Percentiles rank a stretch among this genome's conserved stretches.
Evolutionary conservation across 1,284 basidiomycete species (phyloP).

Genomic region (Puccinia polysora): DNA sequence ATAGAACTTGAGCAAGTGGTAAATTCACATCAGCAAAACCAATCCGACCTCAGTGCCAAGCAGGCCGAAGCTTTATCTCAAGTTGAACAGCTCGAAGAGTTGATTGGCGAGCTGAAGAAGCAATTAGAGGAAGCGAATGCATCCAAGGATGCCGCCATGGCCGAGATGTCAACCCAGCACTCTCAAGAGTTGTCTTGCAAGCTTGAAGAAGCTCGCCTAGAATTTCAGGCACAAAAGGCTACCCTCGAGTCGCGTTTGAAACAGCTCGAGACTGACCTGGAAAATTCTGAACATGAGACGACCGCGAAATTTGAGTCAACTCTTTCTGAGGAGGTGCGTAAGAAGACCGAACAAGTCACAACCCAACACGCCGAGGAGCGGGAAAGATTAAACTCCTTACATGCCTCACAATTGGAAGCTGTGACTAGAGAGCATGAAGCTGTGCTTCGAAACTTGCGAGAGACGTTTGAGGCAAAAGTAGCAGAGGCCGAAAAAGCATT

Average conservation of each 20-base stretch:
- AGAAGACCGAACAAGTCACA: constrained; percentile 13
- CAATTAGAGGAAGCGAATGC: constrained; percentile 3
- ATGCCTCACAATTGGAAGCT: constrained; percentile 20
- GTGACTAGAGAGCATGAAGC: constrained; percentile 27
- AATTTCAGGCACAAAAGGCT: constrained; percentile 8
- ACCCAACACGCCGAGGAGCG: constrained; percentile 12
- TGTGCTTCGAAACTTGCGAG: constrained; percentile 12
- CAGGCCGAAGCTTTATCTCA: constrained; percentile 3
- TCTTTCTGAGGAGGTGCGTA: constrained; percentile 8
- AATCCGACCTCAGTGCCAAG: not conserved
- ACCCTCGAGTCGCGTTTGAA: constrained; percentile 13
- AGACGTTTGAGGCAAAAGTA: constrained; percentile 9
- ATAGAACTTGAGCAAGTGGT: constrained; percentile 11
- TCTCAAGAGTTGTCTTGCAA: constrained; percentile 11
- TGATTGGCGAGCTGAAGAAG: constrained; percentile 8
- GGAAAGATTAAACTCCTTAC: constrained; percentile 9
- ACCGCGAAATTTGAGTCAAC: constrained; percentile 1
- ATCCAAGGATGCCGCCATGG: constrained; percentile 11
- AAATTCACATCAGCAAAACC: constrained; percentile 17
- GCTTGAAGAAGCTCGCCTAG: constrained; percentile 1
- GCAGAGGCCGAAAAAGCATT: constrained; percentile 12
- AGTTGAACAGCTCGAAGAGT: constrained; percentile 19
- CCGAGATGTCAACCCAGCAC: constrained; percentile 22
- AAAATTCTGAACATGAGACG: constrained; percentile 1
- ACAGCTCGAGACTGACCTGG: not conserved